Conservation (phyloP, 148 eudicot species). For the Rhododendron molle region DNA sequence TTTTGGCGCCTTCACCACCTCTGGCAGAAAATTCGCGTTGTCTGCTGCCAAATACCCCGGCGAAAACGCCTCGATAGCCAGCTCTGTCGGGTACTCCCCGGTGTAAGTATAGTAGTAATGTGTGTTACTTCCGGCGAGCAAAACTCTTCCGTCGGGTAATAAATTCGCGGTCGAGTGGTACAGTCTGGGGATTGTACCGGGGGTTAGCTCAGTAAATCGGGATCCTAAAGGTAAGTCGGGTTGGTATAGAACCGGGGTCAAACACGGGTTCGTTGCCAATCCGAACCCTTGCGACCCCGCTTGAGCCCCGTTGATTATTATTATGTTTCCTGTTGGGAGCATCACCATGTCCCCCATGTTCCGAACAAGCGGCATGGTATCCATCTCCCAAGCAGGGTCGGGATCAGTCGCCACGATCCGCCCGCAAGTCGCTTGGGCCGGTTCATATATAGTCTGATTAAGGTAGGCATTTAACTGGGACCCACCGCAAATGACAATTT, state of each 20-base stretch:
- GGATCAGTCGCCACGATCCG: constrained; percentile 38
- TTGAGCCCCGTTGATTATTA: constrained; percentile 78
- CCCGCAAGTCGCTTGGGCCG: neutral
- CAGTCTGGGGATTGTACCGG: constrained; percentile 66
- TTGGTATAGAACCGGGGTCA: constrained; percentile 61
- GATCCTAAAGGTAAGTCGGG: constrained; percentile 63
- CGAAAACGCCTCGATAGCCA: constrained; percentile 61
- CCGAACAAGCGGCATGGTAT: constrained; percentile 74
- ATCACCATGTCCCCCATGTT: constrained; percentile 97
- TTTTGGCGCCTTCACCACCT: constrained; percentile 34
- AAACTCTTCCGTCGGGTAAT: constrained; percentile 72
- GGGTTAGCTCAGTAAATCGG: constrained; percentile 68
- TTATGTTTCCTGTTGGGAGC: constrained; percentile 67
- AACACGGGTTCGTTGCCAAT: constrained; percentile 53
- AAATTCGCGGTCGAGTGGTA: constrained; percentile 90
- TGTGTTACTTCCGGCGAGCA: constrained; percentile 89
- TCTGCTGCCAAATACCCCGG: constrained; percentile 34
- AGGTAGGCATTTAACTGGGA: neutral
- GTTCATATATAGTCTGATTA: neutral
- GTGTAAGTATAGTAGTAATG: constrained; percentile 61
- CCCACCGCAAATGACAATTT: neutral
- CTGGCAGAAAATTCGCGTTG: constrained; percentile 51
- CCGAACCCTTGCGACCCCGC: constrained; percentile 91
- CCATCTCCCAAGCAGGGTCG: constrained; percentile 76
- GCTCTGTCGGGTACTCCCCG: constrained; percentile 51